A percentile compares a stretch with the other conserved stretches of the same genome.
These are phyloP conservation scores for Claviceps capensis DNA, from an alignment of 2,329 filamentous ascomycete genomes.

Conservation along the genomic window DNA sequence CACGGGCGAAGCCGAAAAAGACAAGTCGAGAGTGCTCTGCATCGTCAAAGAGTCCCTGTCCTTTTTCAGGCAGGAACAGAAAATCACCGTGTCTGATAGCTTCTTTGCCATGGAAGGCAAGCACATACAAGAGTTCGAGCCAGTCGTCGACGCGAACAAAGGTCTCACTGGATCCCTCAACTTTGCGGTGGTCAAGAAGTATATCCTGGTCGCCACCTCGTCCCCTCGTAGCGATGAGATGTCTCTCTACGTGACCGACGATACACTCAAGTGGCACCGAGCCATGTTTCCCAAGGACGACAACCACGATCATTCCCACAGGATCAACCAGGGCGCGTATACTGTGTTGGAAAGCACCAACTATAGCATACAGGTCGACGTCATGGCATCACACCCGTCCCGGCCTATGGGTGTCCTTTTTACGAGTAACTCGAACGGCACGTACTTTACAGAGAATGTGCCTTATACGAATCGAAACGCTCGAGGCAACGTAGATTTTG, in stretches of 20 bases:
- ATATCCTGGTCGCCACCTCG: slow-evolving; percentile 69
- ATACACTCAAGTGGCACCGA: slow-evolving; percentile 77
- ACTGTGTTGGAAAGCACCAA: slow-evolving; percentile 92
- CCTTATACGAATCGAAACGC: slow-evolving; percentile 81
- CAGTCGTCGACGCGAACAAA: slow-evolving; percentile 58
- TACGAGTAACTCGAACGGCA: slow-evolving; percentile 94
- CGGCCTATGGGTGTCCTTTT: slow-evolving; percentile 77
- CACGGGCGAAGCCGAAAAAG: slow-evolving; percentile 49
- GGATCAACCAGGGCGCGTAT: slow-evolving; percentile 69
- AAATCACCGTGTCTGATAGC: slow-evolving; percentile 67
- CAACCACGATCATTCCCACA: slow-evolving; percentile 53
- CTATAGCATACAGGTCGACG: slow-evolving; percentile 94
- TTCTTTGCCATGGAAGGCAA: slow-evolving; percentile 51
- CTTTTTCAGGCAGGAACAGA: slow-evolving; percentile 57
- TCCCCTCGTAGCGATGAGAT: slow-evolving; percentile 76
- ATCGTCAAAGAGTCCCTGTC: slow-evolving; percentile 63
- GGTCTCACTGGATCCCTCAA: slow-evolving; percentile 70
- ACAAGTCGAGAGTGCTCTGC: slow-evolving; percentile 64
- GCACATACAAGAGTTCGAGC: slow-evolving; percentile 53
- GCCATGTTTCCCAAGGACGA: slow-evolving; percentile 79
- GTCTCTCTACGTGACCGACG: slow-evolving; percentile 77
- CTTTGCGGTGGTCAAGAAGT: slow-evolving; percentile 73
- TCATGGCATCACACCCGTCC: slow-evolving; percentile 54
- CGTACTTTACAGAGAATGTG: slow-evolving; percentile 84
- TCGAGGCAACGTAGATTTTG: slow-evolving; percentile 76